Evolutionary conservation across 192 early-diverging fungal genomes (phyloP).

Genomic region (Coemansia erecta): DNA sequence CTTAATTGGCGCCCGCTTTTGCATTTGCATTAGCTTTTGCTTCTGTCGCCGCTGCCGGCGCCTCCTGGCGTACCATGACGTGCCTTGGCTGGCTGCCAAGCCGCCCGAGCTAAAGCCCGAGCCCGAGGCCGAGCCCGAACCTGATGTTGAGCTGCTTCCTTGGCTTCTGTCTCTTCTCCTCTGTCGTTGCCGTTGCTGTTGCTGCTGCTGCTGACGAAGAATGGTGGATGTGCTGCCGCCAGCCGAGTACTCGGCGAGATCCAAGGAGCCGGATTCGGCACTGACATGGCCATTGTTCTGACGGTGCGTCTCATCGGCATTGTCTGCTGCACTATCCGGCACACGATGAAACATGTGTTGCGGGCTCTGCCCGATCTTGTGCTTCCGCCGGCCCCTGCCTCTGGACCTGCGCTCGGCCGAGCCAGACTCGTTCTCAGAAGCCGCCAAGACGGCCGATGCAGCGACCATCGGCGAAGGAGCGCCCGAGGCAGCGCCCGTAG

Average conservation of each 20-base stretch:
- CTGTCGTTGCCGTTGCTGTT: constrained; percentile 8
- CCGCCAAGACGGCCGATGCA: background rate
- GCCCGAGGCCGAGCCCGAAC: constrained; percentile 1
- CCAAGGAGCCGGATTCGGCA: constrained; percentile 24
- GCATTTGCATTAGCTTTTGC: constrained; percentile 2
- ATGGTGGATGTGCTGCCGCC: constrained; percentile 44
- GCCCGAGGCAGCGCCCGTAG: constrained; percentile 1
- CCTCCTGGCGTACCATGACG: background rate
- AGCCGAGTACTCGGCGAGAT: constrained; percentile 19
- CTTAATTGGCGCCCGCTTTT: background rate
- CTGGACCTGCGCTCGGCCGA: background rate
- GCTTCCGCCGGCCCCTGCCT: background rate
- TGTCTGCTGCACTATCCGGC: constrained; percentile 2
- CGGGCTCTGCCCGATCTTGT: background rate
- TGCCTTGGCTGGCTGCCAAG: background rate
- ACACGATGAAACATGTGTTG: constrained; percentile 1
- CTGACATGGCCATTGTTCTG: constrained; percentile 3
- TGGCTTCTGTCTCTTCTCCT: background rate
- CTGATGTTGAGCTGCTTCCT: background rate
- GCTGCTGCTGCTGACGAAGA: constrained; percentile 10
- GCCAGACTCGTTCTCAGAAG: constrained; percentile 2
- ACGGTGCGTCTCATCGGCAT: background rate
- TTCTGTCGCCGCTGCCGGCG: constrained; percentile 1
- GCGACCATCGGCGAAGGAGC: constrained; percentile 3
- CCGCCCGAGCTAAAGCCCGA: constrained; percentile 1